Evolutionary conservation across 306 rosid species (phyloP), one percentile per base, ranked within the genome.

Genomic region (Glycine soja): DNA sequence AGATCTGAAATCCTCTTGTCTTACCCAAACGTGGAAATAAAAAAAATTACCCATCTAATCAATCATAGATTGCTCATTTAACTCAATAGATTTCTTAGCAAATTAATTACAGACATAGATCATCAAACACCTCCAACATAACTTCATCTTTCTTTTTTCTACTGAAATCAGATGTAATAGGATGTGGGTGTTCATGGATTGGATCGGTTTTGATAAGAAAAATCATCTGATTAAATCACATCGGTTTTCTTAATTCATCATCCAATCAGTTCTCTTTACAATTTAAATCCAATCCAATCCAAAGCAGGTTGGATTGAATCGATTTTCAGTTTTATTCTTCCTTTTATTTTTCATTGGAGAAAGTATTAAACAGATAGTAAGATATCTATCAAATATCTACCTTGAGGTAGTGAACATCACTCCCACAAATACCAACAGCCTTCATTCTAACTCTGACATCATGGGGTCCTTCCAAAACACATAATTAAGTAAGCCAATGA

Each of bases 371-470:
- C 46, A 42, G 46, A 42, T 42, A 42, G 46, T 42, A 42, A 42
- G 46, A 42, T 42, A 42, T 42, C 8, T 42, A 42, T 42, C 46
- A 42, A 42, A 42, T 42, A 42, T 59, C 14, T 59, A 61, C 66
- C 66, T 61, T 61, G 42, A 61, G 66, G 66, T 24, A 61, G 66
- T 61, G 97, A 85, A 94, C 98, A 91, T 94, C 98, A 73, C 98
- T 94, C 38, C 97, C 98, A 76, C 98, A 94, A 48, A 92, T 94
- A 40, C 98, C 98, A 88, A 94, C 97, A 90, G 97, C 98, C 69
- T 94, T 94, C 91, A 92, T 84, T 85, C 87, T 85, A 43, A 92
- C 83, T 83, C 85, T 88, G 67, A 82, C 98, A 91, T 94, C 97
- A 84, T 82, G 80, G 77, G 94, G 90, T 68, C 98, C 98, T 94